Evolutionary conservation across 2,329 filamentous ascomycete species (phyloP).

Genomic region (Phyllosticta ampelicida): DNA sequence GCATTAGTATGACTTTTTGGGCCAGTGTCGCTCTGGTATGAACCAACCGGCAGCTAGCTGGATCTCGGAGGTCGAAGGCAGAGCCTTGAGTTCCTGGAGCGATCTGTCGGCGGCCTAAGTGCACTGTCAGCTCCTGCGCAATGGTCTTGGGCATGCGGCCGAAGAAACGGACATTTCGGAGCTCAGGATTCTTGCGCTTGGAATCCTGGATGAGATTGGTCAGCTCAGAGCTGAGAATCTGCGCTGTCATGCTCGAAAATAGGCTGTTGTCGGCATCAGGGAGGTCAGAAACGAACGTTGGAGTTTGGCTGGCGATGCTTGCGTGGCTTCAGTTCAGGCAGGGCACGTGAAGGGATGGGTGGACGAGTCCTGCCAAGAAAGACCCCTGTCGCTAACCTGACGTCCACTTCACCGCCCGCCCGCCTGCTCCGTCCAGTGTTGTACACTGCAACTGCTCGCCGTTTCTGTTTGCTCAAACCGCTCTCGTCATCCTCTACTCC

Average conservation of each 20-base stretch:
- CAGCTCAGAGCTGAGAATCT: conserved; percentile 80
- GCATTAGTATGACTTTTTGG: conserved; percentile 16
- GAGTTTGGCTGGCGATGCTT: conserved; percentile 1
- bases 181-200: conserved; percentile 84
- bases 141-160: not conserved
- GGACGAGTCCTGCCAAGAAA: not conserved
- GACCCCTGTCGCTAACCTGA: not conserved
- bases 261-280: conserved; percentile 1
- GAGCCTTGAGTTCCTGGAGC: conserved; percentile 71
- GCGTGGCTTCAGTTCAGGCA: conserved; percentile 9
- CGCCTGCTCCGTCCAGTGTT: not conserved
- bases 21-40: not conserved
- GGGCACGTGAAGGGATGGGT: conserved; percentile 7
- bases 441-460: not conserved
- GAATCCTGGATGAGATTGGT: conserved; percentile 89
- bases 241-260: conserved; percentile 68
- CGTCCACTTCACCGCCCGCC: not conserved
- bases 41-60: conserved; percentile 58
- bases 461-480: conserved; percentile 1
- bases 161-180: conserved; percentile 53
- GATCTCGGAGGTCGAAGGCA: conserved; percentile 64
- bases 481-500: not conserved
- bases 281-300: not conserved
- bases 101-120: conserved; percentile 85
- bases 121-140: conserved; percentile 6